These are phyloP conservation scores for Penicillium sp. DNA, from an alignment of 2,329 filamentous ascomycete species.

Conservation along the genomic window DNA sequence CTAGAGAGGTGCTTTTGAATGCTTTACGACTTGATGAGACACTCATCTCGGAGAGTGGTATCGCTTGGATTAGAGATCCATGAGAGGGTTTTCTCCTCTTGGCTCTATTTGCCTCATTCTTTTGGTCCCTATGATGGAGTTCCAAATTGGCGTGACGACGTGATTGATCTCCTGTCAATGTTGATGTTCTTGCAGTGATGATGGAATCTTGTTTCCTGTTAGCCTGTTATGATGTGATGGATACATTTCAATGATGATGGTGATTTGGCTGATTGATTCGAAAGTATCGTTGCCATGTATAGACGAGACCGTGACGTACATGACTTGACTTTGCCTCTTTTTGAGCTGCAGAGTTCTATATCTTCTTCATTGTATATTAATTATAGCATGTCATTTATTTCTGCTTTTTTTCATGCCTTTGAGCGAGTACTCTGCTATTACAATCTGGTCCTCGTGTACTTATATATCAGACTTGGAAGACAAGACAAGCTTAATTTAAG, in stretches of 20 bases:
- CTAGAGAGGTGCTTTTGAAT: constrained; percentile 30
- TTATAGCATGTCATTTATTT: neutral
- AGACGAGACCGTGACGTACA: neutral
- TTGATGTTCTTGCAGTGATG: neutral
- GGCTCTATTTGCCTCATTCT: neutral
- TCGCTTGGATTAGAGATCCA: constrained; percentile 31
- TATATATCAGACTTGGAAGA: neutral
- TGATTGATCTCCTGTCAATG: neutral
- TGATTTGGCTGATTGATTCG: neutral
- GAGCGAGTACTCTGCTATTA: neutral
- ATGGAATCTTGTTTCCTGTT: neutral
- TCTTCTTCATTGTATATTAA: constrained; percentile 3
- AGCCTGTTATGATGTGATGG: constrained; percentile 1
- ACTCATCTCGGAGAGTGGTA: constrained; percentile 24
- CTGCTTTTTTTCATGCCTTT: neutral
- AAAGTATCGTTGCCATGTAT: neutral
- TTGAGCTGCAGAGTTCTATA: neutral
- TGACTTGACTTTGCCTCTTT: neutral
- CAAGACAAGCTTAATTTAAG: neutral
- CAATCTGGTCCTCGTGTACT: constrained; percentile 10
- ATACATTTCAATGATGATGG: neutral
- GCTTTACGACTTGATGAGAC: constrained; percentile 34
- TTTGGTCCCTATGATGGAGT: neutral
- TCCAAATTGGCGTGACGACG: neutral
- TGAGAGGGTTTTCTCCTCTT: constrained; percentile 3